Conservation (phyloP, 306 rosid species). For the Inga oerstediana region DNA sequence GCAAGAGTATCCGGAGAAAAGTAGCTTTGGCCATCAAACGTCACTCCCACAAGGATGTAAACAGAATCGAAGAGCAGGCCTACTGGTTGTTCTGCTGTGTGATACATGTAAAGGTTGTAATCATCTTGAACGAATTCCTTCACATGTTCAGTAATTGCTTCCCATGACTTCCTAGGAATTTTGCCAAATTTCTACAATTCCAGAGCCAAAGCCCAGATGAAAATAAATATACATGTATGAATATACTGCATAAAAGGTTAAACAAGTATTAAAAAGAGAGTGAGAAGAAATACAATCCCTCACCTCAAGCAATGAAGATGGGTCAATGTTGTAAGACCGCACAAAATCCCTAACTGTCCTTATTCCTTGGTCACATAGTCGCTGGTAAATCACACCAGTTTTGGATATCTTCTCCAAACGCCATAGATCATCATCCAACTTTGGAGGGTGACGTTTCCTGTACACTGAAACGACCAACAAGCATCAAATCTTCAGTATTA, state of each 20-base stretch:
- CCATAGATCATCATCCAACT: slow-evolving; percentile 56
- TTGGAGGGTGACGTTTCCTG: slow-evolving; percentile 65
- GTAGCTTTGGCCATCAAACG: slow-evolving; percentile 33
- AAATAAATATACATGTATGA: neutral
- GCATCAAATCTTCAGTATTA: slow-evolving; percentile 1
- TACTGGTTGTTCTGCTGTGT: slow-evolving; percentile 14
- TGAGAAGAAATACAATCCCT: neutral
- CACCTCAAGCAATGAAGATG: slow-evolving; percentile 42
- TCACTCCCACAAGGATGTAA: slow-evolving; percentile 52
- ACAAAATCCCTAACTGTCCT: slow-evolving; percentile 51
- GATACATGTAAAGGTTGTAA: slow-evolving; percentile 34
- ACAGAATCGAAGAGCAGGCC: slow-evolving; percentile 48
- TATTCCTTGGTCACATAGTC: slow-evolving; percentile 36
- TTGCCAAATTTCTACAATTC: slow-evolving; percentile 51
- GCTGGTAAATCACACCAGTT: slow-evolving; percentile 43
- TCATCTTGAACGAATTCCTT: slow-evolving; percentile 43
- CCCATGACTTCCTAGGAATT: slow-evolving; percentile 47
- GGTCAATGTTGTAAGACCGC: slow-evolving; percentile 34
- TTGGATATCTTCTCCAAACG: slow-evolving; percentile 62
- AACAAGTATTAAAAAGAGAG: neutral
- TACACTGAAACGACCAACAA: slow-evolving; percentile 46
- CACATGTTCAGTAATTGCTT: slow-evolving; percentile 55
- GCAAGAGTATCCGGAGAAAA: slow-evolving; percentile 34
- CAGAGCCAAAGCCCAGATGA: slow-evolving; percentile 20
- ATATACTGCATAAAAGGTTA: neutral